Base-by-base conservation (phyloP, 1,284 basidiomycete species). In the Cryptococcus sp. region DNA sequence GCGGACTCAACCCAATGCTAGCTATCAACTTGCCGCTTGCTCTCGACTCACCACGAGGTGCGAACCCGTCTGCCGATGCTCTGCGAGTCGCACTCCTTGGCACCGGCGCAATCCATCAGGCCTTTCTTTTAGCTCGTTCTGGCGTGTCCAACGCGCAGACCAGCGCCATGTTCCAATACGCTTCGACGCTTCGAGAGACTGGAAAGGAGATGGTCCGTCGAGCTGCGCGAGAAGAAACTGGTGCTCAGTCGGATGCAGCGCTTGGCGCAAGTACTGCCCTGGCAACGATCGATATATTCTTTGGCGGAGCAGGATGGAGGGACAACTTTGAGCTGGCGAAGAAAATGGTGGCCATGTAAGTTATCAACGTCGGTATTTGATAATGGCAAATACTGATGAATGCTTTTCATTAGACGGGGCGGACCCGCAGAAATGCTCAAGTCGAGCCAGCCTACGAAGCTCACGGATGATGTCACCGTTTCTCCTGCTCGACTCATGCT, bases 281-380 rank as follows among this genome's bases (percentile, higher is more conserved):
- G 57, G 78, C 75, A 10, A 73, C 66, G 44, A 70, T 78, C 37
- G 76, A 84, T 79, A 84, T 83, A 57, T 81, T 82, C 67, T 78
- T 78, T 38, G 79, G 79, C 34, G 80, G 79, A 43, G 69, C 73
- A 34, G 78, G 79, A 37, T 82, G 80, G 80, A 58, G 66, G 52
- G 79, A 78, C 57, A 81, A 81, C 62, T 75, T 83, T 62, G 73
- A 72, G 20, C 63, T 81, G 46, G 80, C 79, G 25, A 81, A 80
- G 66, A 70, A 69, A 39, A 69, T 82, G 51, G 77, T 81, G 43
- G 72, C 77, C 55, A 64, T 78, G 65, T 79, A 78, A 66, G 81
- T 67, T 25, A n/a, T n/a, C n/a, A n/a, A n/a, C n/a, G n/a, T n/a
- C n/a, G n/a, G n/a, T n/a, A n/a, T n/a, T n/a, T n/a, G n/a, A n/a